Percentiles rank a stretch among this genome's conserved stretches.
Evolutionary conservation across 1,139 yeast genomes (phyloP).

Genomic region (Sugiyamaella sp.): DNA sequence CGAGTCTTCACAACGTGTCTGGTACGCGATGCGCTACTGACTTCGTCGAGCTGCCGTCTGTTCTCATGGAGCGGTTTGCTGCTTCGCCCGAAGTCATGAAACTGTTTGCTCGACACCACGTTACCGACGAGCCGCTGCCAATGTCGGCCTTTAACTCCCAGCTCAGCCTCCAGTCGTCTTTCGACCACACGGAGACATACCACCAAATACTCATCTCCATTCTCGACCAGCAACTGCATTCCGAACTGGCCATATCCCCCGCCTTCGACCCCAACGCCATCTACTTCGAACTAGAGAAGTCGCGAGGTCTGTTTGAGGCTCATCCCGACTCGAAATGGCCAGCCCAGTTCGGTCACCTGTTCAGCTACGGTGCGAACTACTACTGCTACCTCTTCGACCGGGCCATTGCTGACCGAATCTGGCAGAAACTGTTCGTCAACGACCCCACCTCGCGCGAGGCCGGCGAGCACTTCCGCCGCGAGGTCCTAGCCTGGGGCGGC

Average conservation of each 20-base stretch:
- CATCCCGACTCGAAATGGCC: slow-evolving; percentile 74
- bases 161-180: slow-evolving; percentile 54
- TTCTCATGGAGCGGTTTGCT: slow-evolving; percentile 91
- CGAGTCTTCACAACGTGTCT: slow-evolving; percentile 84
- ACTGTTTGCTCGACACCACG: slow-evolving; percentile 73
- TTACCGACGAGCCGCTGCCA: slow-evolving; percentile 67
- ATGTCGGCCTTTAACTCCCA: slow-evolving; percentile 52
- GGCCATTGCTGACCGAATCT: slow-evolving; percentile 86
- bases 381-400: slow-evolving; percentile 91
- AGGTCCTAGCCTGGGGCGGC: slow-evolving; percentile 92
- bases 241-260: slow-evolving; percentile 38
- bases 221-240: slow-evolving; percentile 80
- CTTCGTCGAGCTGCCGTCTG: slow-evolving; percentile 95
- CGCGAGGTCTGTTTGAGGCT: slow-evolving; percentile 44
- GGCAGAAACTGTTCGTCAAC: slow-evolving; percentile 66
- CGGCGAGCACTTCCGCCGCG: slow-evolving; percentile 72
- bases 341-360: slow-evolving; percentile 90
- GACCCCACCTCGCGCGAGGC: slow-evolving; percentile 68
- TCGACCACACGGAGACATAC: slow-evolving; percentile 74
- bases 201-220: slow-evolving; percentile 90
- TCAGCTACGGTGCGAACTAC: slow-evolving; percentile 92
- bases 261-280: slow-evolving; percentile 57
- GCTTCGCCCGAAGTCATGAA: slow-evolving; percentile 75
- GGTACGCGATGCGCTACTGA: slow-evolving; percentile 97
- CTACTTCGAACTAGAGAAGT: slow-evolving; percentile 66